A percentile compares a stretch with the other conserved stretches of the same genome.
Evolutionary conservation across 352 stramenopile genomes (phyloP).

Genomic region (Pythium myriotylum): DNA sequence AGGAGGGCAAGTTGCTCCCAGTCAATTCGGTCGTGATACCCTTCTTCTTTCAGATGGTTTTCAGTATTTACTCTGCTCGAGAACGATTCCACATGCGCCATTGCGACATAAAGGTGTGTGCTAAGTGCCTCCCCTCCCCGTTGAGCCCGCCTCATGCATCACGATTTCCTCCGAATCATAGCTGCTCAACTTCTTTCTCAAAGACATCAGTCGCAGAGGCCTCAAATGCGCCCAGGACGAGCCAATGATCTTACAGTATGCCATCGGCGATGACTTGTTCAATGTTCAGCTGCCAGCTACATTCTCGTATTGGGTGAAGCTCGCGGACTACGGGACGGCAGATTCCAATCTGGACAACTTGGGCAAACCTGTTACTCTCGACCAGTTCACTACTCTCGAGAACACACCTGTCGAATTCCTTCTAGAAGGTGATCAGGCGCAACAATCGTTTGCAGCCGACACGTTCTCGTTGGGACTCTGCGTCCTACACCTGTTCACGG

Average conservation of each 20-base stretch:
- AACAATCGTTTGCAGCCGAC: conserved; percentile 93
- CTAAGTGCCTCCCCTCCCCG: background rate
- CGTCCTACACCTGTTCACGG: conserved; percentile 97
- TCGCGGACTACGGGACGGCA: conserved; percentile 98
- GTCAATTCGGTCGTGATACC: conserved; percentile 57
- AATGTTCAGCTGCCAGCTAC: conserved; percentile 55
- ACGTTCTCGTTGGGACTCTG: conserved; percentile 96
- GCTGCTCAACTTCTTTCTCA: conserved; percentile 98
- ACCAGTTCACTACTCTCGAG: conserved; percentile 98
- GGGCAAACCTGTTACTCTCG: conserved; percentile 90
- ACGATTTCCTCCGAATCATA: conserved; percentile 29
- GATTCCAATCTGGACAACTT: conserved; percentile 89
- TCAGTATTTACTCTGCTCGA: conserved; percentile 91
- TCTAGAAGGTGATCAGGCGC: conserved; percentile 89
- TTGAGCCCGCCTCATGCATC: background rate
- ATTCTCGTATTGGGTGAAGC: conserved; percentile 93
- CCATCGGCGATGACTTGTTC: conserved; percentile 57
- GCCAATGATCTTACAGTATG: conserved; percentile 58
- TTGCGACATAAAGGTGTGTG: conserved; percentile 95
- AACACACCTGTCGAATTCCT: conserved; percentile 97
- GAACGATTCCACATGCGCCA: conserved; percentile 94
- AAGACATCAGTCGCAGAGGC: conserved; percentile 60
- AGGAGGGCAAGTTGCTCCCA: conserved; percentile 68
- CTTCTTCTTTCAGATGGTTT: conserved; percentile 98
- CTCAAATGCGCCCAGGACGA: conserved; percentile 37